phyloP scores from a whole-genome alignment of 31 red algal species.

The Pterothamnion heteromorphum region DNA sequence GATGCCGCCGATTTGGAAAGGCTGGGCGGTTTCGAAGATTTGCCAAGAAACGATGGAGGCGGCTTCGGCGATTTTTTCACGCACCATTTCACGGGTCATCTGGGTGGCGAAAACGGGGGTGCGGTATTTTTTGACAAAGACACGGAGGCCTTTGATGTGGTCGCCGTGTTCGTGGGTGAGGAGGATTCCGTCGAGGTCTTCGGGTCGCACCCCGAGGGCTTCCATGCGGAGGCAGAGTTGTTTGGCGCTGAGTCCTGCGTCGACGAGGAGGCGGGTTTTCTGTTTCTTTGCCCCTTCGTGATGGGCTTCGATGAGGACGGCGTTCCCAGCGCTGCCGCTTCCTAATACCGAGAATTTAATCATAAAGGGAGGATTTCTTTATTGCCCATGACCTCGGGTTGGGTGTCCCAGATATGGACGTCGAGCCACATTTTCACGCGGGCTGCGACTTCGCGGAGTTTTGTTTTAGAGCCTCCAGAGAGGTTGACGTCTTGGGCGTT shows the following conservation, averaged over 20 bases:
- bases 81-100: neutral
- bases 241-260: neutral
- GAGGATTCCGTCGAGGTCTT: neutral
- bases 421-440: conserved; percentile 1
- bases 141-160: neutral
- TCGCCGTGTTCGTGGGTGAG: neutral
- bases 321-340: too few relatives aligned
- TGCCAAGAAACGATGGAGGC: neutral
- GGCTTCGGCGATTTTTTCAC: neutral
- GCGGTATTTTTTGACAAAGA: neutral
- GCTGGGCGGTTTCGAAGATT: neutral
- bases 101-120: neutral
- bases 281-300: too few relatives aligned
- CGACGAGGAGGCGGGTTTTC: too few relatives aligned
- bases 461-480: neutral
- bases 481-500: neutral
- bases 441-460: neutral
- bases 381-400: neutral
- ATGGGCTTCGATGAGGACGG: too few relatives aligned
- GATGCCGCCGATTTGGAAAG: neutral
- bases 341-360: too few relatives aligned
- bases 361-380: too few relatives aligned
- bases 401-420: neutral
- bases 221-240: neutral
- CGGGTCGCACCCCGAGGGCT: neutral